Evolutionary conservation across 495 filamentous ascomycete species (phyloP).

Genomic region (Daldinia vernicosa): DNA sequence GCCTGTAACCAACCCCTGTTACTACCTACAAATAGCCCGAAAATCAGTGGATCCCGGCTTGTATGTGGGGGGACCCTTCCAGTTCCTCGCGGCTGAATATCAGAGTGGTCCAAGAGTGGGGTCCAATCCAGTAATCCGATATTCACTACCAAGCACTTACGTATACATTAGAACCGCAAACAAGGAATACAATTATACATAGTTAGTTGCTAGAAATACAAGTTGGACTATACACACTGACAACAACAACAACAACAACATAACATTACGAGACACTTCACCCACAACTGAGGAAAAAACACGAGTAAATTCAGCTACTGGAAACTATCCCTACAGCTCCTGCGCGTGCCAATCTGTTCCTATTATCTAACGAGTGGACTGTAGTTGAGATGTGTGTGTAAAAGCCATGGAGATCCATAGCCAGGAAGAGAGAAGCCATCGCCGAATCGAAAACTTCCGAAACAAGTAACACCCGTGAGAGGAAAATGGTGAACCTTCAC

Average conservation of each 20-base stretch:
- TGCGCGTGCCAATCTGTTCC: slow-evolving; percentile 41
- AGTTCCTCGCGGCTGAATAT: slow-evolving; percentile 36
- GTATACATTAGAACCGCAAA: neutral
- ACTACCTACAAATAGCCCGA: neutral
- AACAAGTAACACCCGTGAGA: neutral
- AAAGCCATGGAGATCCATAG: slow-evolving; percentile 1
- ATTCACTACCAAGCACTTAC: neutral
- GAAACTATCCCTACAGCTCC: slow-evolving; percentile 31
- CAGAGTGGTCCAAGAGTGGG: neutral
- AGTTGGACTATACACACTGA: neutral
- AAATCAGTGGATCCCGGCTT: neutral
- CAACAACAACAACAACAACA: no score
- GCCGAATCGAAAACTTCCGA: slow-evolving; percentile 15
- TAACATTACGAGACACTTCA: neutral
- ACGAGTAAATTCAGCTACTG: slow-evolving; percentile 33
- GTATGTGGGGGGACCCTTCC: slow-evolving; percentile 24
- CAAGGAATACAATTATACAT: neutral
- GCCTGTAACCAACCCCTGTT: slow-evolving; percentile 4
- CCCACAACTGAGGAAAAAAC: neutral
- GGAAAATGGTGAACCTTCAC: slow-evolving; percentile 5
- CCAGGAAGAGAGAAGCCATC: slow-evolving; percentile 15
- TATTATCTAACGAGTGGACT: slow-evolving; percentile 38
- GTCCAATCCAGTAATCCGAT: slow-evolving; percentile 3
- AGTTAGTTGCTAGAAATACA: neutral
- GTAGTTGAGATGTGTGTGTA: slow-evolving; percentile 24